Evolutionary conservation across 441 rosid species (phyloP), one percentile per base, ranked within the genome.

Genomic region (Heliophila coronopifolia): DNA sequence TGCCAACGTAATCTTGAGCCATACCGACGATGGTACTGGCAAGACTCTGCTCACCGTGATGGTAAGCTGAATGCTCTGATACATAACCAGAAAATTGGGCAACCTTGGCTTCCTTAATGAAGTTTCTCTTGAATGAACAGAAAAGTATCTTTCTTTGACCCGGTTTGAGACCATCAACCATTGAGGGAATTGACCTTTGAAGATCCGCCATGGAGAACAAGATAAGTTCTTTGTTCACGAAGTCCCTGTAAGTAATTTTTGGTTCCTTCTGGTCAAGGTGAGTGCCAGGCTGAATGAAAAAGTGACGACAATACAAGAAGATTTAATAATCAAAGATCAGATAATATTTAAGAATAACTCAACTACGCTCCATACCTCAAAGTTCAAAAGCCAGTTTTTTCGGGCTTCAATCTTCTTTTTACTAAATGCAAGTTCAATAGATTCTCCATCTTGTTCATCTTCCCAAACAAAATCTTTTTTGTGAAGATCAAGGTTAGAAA

Each of bases 341-440:
- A 16, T 24, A n/a, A n/a, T 51, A 2, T 16, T 39, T 23, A 27
- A n/a, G 25, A 14, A 50, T 6, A 24, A 15, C 16, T 53, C 11
- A 8, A 5, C 7, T 20, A 22, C 65, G 31, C 38, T 50, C 43
- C 50, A 43, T 40, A 92, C 97, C 95, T 77, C 81, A 50, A 69
- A 81, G 44, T 80, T 81, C 12, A 77, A 69, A 41, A 92, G 87
- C 99, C 99, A 92, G 49, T 65, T 80, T 66, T 92, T 92, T 53
- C 99, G 82, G 19, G 91, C 95, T 38, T 92, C 99, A 1, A 86
- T 80, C 74, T 88, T 92, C 78, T 83, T 92, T 74, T 85, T 92
- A 65, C 99, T 92, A 60, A 92, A 92, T 2, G 99, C 99, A 38
- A 92, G 94, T 69, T 92, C 99, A 41, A 92, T 92, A n/a, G 92